phyloP scores from a whole-genome alignment of 1,284 basidiomycete species.

The Stereum hirsutum region DNA sequence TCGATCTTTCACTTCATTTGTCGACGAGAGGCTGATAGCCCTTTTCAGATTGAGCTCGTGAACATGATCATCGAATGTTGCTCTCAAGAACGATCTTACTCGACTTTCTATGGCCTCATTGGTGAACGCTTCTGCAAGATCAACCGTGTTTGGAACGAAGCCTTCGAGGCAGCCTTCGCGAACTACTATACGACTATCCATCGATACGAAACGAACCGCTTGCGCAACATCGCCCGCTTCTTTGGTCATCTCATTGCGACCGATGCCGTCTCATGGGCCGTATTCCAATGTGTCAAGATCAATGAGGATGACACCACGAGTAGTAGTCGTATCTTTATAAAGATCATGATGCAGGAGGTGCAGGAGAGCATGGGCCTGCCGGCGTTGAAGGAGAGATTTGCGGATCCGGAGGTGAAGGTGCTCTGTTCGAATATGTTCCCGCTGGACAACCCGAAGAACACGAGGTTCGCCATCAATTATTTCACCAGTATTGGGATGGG shows the following conservation, averaged over 20 bases:
- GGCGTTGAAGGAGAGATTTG: slow-evolving; percentile 77
- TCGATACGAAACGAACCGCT: slow-evolving; percentile 96
- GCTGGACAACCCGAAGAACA: slow-evolving; percentile 92
- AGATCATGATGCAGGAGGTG: slow-evolving; percentile 93
- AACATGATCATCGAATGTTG: slow-evolving; percentile 99
- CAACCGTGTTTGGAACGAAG: slow-evolving; percentile 89
- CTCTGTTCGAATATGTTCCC: slow-evolving; percentile 89
- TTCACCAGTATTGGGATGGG: slow-evolving; percentile 93
- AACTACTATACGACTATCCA: slow-evolving; percentile 97
- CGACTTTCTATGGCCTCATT: slow-evolving; percentile 91
- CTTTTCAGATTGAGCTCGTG: slow-evolving; percentile 76
- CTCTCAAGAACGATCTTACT: slow-evolving; percentile 97
- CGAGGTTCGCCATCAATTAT: slow-evolving; percentile 97
- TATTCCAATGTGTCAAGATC: slow-evolving; percentile 80
- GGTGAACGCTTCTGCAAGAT: slow-evolving; percentile 96
- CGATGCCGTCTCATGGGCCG: slow-evolving; percentile 87
- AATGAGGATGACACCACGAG: slow-evolving; percentile 98
- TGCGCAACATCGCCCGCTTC: slow-evolving; percentile 95
- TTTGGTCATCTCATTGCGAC: slow-evolving; percentile 86
- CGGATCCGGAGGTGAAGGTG: slow-evolving; percentile 72
- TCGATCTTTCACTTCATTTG: slow-evolving; percentile 3
- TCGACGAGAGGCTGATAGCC: slow-evolving; percentile 4
- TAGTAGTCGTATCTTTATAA: slow-evolving; percentile 94
- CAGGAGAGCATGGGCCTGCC: slow-evolving; percentile 90
- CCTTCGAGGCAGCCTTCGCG: slow-evolving; percentile 80